phyloP scores from a whole-genome alignment of 768 basidiomycete genomes.

The Panaeolus cyanescens region DNA sequence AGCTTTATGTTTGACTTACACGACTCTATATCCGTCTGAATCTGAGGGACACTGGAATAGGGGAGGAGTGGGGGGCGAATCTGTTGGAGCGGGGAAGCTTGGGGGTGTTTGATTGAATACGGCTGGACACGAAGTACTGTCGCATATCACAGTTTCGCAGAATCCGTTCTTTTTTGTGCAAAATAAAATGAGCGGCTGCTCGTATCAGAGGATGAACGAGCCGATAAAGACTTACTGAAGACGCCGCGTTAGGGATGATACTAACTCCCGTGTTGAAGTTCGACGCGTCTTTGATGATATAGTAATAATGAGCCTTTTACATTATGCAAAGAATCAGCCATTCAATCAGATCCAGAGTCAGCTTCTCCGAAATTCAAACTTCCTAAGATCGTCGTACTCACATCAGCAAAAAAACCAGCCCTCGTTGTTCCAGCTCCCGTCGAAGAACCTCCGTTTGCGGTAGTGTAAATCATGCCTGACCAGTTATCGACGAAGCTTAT shows the following conservation, averaged over 20 bases:
- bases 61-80: conserved; percentile 16
- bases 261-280: conserved; percentile 19
- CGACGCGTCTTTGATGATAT: conserved; percentile 17
- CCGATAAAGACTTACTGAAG: conserved; percentile 3
- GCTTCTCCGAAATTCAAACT: too few species aligned
- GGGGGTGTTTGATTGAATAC: conserved; percentile 21
- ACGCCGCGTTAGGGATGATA: conserved; percentile 14
- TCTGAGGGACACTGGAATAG: conserved; percentile 20
- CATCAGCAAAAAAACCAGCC: conserved; percentile 28
- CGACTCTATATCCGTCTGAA: conserved; percentile 22
- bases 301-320: conserved; percentile 18
- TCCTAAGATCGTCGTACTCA: too few species aligned
- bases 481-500: conserved; percentile 16
- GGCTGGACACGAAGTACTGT: conserved; percentile 17
- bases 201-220: too few species aligned
- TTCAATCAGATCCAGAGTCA: too few species aligned
- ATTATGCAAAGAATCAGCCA: too few species aligned
- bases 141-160: conserved; percentile 20
- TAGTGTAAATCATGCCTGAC: conserved; percentile 27
- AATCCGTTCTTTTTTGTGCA: conserved; percentile 9
- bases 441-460: conserved; percentile 25
- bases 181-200: too few species aligned
- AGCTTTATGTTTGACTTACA: conserved; percentile 13
- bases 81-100: conserved; percentile 20
- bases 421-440: conserved; percentile 23